A percentile compares a stretch with the other conserved stretches of the same genome.
Conservation (phyloP, 352 stramenopile species). For the Peronospora farinosa region DNA sequence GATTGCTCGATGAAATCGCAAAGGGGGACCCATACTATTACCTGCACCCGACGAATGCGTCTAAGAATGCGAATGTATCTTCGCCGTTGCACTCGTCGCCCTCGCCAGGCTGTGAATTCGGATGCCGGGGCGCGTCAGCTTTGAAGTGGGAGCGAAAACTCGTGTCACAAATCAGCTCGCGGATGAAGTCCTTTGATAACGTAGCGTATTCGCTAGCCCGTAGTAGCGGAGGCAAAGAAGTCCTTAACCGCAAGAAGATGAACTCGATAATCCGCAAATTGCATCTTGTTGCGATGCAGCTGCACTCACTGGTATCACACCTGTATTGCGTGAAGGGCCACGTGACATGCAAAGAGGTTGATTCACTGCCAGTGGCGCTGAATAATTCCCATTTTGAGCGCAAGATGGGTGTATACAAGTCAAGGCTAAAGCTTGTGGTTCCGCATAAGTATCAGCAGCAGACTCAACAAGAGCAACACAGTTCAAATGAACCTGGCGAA, state of each 20-base stretch:
- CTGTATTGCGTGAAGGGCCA: constrained; percentile 57
- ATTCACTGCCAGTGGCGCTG: constrained; percentile 51
- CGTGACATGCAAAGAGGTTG: constrained; percentile 43
- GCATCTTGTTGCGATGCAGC: constrained; percentile 66
- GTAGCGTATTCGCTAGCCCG: constrained; percentile 66
- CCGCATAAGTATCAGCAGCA: constrained; percentile 40
- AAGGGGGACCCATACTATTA: constrained; percentile 75
- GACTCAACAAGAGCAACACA: constrained; percentile 23
- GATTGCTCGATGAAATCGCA: constrained; percentile 53
- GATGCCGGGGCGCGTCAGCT: constrained; percentile 39
- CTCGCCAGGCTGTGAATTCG: constrained; percentile 40
- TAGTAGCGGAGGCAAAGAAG: constrained; percentile 44
- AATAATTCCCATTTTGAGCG: constrained; percentile 71
- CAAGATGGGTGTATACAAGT: constrained; percentile 74
- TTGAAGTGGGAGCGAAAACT: constrained; percentile 66
- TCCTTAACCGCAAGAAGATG: constrained; percentile 74
- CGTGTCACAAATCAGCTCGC: constrained; percentile 67
- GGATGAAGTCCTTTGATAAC: constrained; percentile 77
- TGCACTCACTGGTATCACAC: constrained; percentile 66
- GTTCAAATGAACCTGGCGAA: constrained; percentile 26
- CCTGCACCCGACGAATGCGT: constrained; percentile 29
- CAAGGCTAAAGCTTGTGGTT: constrained; percentile 52
- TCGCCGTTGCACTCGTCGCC: constrained; percentile 10
- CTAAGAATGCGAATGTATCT: constrained; percentile 11
- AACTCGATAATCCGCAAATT: constrained; percentile 79